Base-by-base conservation (phyloP, 805 yeast genomes). In the Limtongia smithiae region DNA sequence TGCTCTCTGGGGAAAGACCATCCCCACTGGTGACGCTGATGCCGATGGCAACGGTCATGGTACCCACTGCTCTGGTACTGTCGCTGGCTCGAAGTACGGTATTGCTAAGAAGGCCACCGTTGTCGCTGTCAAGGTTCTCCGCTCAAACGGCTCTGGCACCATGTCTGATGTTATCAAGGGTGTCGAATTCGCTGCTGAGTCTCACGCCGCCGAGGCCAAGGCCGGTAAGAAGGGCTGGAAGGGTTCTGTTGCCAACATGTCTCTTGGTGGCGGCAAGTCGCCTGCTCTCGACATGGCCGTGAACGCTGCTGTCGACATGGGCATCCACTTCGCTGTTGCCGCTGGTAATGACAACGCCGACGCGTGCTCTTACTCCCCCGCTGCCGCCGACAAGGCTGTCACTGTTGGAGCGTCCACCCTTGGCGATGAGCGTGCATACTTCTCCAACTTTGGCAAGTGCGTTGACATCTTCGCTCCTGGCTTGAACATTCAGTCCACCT, bases 391-490 rank as follows among this genome's bases (percentile, higher is more conserved):
- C 51, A 69, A 71, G 57, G 79, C 96, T 38, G 79, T 91, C 62
- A 87, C 96, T 40, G 97, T 91, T 43, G 98, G 97, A 68, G 97
- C 98, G 20, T 83, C 95, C 11, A 85, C 94, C 49, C 76, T 85
- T 60, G 79, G 85, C 45, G 97, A 93, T 66, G 74, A 80, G 46
- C 88, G 96, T 75, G 97, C 98, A 21, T 82, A 83, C 70, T 93
- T 93, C 77, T 88, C 97, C 48, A 93, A 91, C 77, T 89, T 79
- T 70, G 98, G 98, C 68, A 78, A 77, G 65, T 91, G 98, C 76
- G 97, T 93, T 50, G 97, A 91, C 65, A 83, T 91, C 58, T 91
- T 88, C 66, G 98, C 95, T 25, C 98, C 98, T 21, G 98, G 98
- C 64, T 74, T 76, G 61, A 76, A 77, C 66, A 71, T 78, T 55